These are phyloP conservation scores for Trametes elegans DNA, from an alignment of 768 basidiomycete genomes.

Conservation along the genomic window DNA sequence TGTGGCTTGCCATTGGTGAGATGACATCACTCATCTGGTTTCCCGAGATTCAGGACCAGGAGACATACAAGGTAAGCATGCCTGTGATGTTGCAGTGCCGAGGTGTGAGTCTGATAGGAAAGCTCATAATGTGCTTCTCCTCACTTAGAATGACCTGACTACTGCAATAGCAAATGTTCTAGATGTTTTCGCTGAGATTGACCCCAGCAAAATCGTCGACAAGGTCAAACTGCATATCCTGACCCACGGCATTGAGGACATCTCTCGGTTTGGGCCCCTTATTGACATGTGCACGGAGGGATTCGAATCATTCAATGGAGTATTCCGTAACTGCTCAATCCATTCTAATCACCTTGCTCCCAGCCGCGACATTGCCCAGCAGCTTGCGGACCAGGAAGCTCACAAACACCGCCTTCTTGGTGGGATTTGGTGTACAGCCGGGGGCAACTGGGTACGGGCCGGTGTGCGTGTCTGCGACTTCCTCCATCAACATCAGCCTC, in stretches of 20 bases:
- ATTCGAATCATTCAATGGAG: slow-evolving; percentile 40
- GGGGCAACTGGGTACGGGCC: neutral
- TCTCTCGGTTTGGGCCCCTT: slow-evolving; percentile 32
- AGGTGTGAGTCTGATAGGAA: too few relatives aligned
- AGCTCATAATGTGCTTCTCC: too few relatives aligned
- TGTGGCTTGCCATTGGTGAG: slow-evolving; percentile 33
- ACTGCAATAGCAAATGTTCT: slow-evolving; percentile 19
- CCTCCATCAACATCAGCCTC: neutral
- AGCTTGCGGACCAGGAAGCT: slow-evolving; percentile 30
- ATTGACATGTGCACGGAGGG: slow-evolving; percentile 33
- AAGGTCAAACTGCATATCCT: slow-evolving; percentile 38
- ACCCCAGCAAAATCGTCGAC: slow-evolving; percentile 25
- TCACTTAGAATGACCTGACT: slow-evolving; percentile 20
- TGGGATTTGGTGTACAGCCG: neutral
- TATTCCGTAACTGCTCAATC: slow-evolving; percentile 40
- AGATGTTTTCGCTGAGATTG: slow-evolving; percentile 26
- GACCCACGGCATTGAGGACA: slow-evolving; percentile 29
- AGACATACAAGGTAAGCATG: slow-evolving; percentile 27
- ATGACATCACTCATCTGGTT: slow-evolving; percentile 32
- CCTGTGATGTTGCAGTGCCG: neutral
- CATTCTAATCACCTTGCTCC: slow-evolving; percentile 40
- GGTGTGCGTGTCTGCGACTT: neutral
- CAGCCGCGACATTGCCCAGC: slow-evolving; percentile 39
- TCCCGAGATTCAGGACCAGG: slow-evolving; percentile 30
- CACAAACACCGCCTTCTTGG: slow-evolving; percentile 31